Evolutionary conservation across 371 early-diverging fungal species (phyloP).

Genomic region (Basidiobolus meristosporus): DNA sequence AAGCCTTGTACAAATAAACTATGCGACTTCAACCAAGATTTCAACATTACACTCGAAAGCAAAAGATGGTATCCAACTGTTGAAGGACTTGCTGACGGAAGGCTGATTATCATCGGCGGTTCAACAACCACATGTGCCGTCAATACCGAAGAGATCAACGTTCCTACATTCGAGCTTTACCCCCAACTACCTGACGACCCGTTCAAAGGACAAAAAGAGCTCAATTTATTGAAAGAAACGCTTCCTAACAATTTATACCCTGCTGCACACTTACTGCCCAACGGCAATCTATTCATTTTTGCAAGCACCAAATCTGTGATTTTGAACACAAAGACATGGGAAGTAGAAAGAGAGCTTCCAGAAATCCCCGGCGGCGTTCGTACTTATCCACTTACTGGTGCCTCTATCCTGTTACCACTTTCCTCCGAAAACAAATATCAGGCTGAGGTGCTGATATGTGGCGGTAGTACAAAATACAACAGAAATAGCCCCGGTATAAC

Average conservation of each 20-base stretch:
- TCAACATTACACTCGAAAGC: slow-evolving; percentile 6
- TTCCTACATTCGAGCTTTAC: slow-evolving; percentile 18
- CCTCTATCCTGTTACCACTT: slow-evolving; percentile 22
- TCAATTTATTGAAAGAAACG: slow-evolving; percentile 26
- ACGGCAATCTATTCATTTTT: slow-evolving; percentile 22
- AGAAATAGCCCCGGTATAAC: slow-evolving; percentile 5
- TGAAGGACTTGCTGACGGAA: slow-evolving; percentile 26
- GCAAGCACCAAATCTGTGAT: slow-evolving; percentile 25
- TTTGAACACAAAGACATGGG: slow-evolving; percentile 21
- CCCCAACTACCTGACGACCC: slow-evolving; percentile 8
- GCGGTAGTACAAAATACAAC: slow-evolving; percentile 13
- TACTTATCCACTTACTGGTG: slow-evolving; percentile 36
- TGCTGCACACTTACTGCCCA: slow-evolving; percentile 10
- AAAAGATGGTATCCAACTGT: slow-evolving; percentile 43
- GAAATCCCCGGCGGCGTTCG: slow-evolving; percentile 27
- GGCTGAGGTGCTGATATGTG: slow-evolving; percentile 18
- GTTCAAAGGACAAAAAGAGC: slow-evolving; percentile 4
- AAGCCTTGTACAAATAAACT: slow-evolving; percentile 16
- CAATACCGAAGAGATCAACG: slow-evolving; percentile 23
- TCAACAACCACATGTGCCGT: slow-evolving; percentile 20
- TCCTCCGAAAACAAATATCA: slow-evolving; percentile 15
- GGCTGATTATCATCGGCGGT: slow-evolving; percentile 32
- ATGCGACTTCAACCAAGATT: slow-evolving; percentile 1
- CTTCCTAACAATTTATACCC: slow-evolving; percentile 38
- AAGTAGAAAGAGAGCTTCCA: slow-evolving; percentile 20